A percentile compares a stretch with the other conserved stretches of the same genome.
phyloP scores from a whole-genome alignment of 108 stramenopile species.

The Pseudonitzschia delicatissima region DNA sequence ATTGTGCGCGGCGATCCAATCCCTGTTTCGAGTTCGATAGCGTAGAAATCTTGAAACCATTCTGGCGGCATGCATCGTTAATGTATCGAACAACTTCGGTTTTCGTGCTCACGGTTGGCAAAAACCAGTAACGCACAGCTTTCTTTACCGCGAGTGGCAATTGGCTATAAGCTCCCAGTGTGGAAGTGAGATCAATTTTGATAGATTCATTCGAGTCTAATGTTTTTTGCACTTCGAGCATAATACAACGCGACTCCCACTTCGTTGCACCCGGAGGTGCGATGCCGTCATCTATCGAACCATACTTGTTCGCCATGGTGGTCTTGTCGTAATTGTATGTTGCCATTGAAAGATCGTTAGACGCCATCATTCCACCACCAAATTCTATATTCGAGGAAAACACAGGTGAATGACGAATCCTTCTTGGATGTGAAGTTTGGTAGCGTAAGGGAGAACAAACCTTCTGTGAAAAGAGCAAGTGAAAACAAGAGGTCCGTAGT shows the following conservation, averaged over 20 bases:
- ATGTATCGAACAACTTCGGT: slow-evolving; percentile 1
- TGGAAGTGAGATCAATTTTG: not conserved
- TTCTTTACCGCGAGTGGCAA: not conserved
- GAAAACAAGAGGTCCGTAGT: too few relatives aligned
- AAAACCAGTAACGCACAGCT: not conserved
- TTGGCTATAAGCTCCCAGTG: not conserved
- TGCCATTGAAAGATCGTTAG: too few relatives aligned
- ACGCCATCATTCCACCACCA: too few relatives aligned
- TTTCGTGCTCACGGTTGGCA: not conserved
- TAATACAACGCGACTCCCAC: slow-evolving; percentile 1
- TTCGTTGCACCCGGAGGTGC: too few relatives aligned
- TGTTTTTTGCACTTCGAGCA: not conserved
- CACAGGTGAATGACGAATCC: too few relatives aligned
- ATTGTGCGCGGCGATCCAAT: slow-evolving; percentile 9
- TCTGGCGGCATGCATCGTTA: not conserved
- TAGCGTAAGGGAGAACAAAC: too few relatives aligned
- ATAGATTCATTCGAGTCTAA: not conserved
- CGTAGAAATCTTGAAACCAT: slow-evolving; percentile 4
- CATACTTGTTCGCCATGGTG: too few relatives aligned
- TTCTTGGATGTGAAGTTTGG: too few relatives aligned
- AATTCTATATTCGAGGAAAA: too few relatives aligned
- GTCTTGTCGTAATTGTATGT: too few relatives aligned
- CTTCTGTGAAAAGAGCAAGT: too few relatives aligned
- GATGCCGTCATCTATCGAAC: too few relatives aligned
- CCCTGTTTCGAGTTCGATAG: slow-evolving; percentile 12